Evolutionary conservation across 768 basidiomycete genomes (phyloP).

Genomic region (Pleurotus djamor): DNA sequence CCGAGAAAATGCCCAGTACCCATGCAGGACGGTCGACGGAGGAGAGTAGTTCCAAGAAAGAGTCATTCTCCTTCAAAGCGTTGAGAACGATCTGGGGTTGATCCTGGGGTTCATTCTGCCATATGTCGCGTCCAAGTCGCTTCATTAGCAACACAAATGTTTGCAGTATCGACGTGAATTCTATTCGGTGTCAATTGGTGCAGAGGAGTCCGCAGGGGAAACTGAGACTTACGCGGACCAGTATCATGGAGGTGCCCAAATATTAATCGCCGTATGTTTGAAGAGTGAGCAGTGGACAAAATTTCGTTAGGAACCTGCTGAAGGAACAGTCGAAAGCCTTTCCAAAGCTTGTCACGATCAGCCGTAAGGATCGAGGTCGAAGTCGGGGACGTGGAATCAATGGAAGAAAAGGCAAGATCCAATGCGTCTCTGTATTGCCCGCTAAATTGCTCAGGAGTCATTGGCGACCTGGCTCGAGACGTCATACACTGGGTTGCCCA

Average conservation of each 20-base stretch:
- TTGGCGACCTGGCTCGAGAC: conserved; percentile 36
- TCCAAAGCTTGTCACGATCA: conserved; percentile 52
- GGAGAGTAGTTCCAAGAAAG: conserved; percentile 44
- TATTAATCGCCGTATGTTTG: conserved; percentile 53
- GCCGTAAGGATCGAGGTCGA: conserved; percentile 23
- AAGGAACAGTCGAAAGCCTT: conserved; percentile 37
- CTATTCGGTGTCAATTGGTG: conserved; percentile 27
- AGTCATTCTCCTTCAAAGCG: conserved; percentile 76
- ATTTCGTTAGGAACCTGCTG: conserved; percentile 51
- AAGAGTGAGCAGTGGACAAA: conserved; percentile 28
- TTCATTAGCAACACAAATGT: conserved; percentile 61
- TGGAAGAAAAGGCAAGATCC: conserved; percentile 30
- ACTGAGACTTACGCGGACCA: conserved; percentile 52
- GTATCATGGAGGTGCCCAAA: conserved; percentile 58
- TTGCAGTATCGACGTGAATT: conserved; percentile 57
- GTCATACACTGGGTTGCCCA: conserved; percentile 53
- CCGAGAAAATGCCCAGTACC: conserved; percentile 63
- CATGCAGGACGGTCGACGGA: conserved; percentile 35
- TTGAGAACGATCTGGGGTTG: conserved; percentile 81
- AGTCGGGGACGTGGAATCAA: conserved; percentile 13
- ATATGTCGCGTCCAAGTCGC: conserved; percentile 53
- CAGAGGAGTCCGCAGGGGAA: background rate
- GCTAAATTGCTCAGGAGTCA: conserved; percentile 45
- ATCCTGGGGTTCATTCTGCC: conserved; percentile 69
- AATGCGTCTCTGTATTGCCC: conserved; percentile 46